Conservation (phyloP, 495 filamentous ascomycete genomes). For the Aspergillus indologenus region DNA sequence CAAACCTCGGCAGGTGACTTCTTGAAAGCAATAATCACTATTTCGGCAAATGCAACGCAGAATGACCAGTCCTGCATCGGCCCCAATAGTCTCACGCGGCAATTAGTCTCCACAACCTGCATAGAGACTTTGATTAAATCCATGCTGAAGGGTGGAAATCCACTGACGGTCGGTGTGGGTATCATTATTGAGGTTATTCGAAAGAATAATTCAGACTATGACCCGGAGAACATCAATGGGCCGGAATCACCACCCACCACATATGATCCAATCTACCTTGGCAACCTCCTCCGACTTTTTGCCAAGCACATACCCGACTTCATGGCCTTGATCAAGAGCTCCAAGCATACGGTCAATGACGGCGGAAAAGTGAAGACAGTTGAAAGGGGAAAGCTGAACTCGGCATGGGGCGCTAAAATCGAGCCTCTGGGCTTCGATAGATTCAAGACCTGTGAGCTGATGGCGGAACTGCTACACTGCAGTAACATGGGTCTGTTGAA, state of each 20-base stretch:
- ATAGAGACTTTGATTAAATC: constrained; percentile 77
- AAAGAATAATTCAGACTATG: constrained; percentile 99
- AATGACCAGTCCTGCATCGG: constrained; percentile 98
- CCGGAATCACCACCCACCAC: constrained; percentile 74
- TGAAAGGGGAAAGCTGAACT: constrained; percentile 64
- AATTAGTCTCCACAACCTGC: constrained; percentile 87
- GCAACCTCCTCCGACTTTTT: constrained; percentile 86
- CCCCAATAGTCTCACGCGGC: constrained; percentile 91
- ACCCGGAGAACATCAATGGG: constrained; percentile 78
- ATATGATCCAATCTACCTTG: constrained; percentile 95
- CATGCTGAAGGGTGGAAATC: constrained; percentile 93
- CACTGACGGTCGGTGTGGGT: constrained; percentile 92
- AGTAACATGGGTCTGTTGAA: constrained; percentile 99
- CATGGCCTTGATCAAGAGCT: constrained; percentile 78
- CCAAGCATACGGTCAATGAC: constrained; percentile 57
- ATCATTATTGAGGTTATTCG: constrained; percentile 98
- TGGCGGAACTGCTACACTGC: constrained; percentile 96
- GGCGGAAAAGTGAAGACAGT: constrained; percentile 57
- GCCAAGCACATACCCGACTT: constrained; percentile 92
- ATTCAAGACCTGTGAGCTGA: constrained; percentile 98
- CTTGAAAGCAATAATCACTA: constrained; percentile 97
- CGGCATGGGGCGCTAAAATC: constrained; percentile 85
- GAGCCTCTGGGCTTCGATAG: constrained; percentile 96
- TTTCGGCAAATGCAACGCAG: constrained; percentile 96
- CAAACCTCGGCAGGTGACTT: constrained; percentile 98